Evolutionary conservation across 2,329 filamentous ascomycete species (phyloP).

Genomic region (Penicillium carneum): DNA sequence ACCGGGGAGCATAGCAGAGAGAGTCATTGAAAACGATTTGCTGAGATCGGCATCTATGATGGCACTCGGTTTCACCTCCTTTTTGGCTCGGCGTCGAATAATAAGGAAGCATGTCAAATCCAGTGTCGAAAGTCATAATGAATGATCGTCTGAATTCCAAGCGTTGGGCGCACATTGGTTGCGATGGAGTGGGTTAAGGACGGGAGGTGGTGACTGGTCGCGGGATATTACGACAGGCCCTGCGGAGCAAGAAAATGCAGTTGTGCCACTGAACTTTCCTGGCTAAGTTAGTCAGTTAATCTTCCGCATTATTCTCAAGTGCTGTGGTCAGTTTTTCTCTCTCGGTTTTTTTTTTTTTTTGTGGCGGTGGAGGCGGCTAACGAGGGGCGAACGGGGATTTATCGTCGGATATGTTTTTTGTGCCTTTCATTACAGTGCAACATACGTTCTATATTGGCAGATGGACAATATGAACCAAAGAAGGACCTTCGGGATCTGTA

Average conservation of each 20-base stretch:
- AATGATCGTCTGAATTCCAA: constrained; percentile 38
- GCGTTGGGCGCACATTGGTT: constrained; percentile 30
- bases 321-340: background rate
- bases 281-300: too few species aligned
- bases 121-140: constrained; percentile 37
- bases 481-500: background rate
- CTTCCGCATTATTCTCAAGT: background rate
- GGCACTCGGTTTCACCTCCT: constrained; percentile 35
- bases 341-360: background rate
- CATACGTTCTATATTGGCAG: background rate
- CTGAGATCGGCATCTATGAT: constrained; percentile 37
- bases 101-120: constrained; percentile 5
- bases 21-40: background rate
- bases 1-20: background rate
- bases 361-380: constrained; percentile 22
- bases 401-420: constrained; percentile 7
- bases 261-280: constrained; percentile 13
- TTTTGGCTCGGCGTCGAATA: constrained; percentile 35
- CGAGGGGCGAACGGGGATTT: constrained; percentile 6
- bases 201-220: constrained; percentile 13
- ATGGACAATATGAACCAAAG: background rate
- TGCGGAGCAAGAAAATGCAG: constrained; percentile 15
- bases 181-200: constrained; percentile 10
- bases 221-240: constrained; percentile 19
- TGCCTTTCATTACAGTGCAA: background rate